Evolutionary conservation across 78 protist species (phyloP).

Genomic region (Paratrimastix pyriformis): DNA sequence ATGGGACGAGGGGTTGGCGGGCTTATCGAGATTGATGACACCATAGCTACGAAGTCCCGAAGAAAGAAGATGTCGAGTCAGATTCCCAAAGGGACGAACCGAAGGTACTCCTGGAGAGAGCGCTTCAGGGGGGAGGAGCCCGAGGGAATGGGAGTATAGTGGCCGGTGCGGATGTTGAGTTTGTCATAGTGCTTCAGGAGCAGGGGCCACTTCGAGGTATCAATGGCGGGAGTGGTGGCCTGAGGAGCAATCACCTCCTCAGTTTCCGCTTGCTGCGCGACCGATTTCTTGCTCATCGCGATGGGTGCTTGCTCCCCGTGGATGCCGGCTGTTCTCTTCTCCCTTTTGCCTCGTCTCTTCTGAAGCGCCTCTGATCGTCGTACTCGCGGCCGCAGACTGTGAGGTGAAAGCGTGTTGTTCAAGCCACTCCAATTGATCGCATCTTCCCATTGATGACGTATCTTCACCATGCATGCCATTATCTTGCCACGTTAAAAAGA

Average conservation of each 20-base stretch:
- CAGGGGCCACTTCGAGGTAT: conserved; percentile 73
- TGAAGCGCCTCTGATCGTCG: no score
- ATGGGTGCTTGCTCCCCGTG: no score
- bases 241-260: conserved; percentile 23
- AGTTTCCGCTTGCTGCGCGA: background rate
- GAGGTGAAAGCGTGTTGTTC: no score
- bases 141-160: conserved; percentile 88
- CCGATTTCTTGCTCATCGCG: no score
- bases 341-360: no score
- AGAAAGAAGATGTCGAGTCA: background rate
- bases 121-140: conserved; percentile 92
- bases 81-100: conserved; percentile 2
- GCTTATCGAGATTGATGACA: conserved; percentile 98
- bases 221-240: conserved; percentile 26
- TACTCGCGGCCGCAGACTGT: no score
- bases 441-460: no score
- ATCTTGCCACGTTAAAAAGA: no score
- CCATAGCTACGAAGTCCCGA: conserved; percentile 60
- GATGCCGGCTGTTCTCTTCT: no score
- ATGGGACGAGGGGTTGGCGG: conserved; percentile 98
- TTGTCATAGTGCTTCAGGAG: conserved; percentile 84
- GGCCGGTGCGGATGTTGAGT: conserved; percentile 81
- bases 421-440: no score
- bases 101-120: conserved; percentile 77
- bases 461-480: no score